A percentile compares a stretch with the other conserved stretches of the same genome.
Evolutionary conservation across 257 asterid genomes (phyloP).

Genomic region (Fraxinus quadrangulata): DNA sequence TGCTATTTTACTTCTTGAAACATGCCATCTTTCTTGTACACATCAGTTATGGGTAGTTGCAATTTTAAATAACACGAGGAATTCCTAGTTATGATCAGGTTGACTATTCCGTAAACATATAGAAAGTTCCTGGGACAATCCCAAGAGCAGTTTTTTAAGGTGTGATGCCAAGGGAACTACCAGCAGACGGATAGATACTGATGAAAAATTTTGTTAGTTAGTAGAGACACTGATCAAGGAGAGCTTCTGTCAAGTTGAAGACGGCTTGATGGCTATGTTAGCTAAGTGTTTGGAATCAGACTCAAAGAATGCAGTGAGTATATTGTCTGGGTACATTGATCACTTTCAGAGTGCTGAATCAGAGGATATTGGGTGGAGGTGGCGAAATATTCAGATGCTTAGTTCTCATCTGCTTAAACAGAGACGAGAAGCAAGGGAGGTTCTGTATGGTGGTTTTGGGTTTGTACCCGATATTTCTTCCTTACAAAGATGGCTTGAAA

Average conservation of each 20-base stretch:
- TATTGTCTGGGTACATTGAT: slow-evolving; percentile 65
- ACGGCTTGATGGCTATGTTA: slow-evolving; percentile 60
- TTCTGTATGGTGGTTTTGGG: slow-evolving; percentile 78
- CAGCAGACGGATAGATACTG: slow-evolving; percentile 26
- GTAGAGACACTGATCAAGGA: slow-evolving; percentile 48
- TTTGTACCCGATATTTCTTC: slow-evolving; percentile 76
- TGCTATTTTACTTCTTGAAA: background rate
- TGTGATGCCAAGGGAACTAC: slow-evolving; percentile 24
- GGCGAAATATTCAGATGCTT: slow-evolving; percentile 98
- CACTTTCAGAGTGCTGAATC: slow-evolving; percentile 64
- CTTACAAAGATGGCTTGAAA: slow-evolving; percentile 82
- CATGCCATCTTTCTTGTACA: slow-evolving; percentile 4
- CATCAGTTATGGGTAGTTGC: slow-evolving; percentile 8
- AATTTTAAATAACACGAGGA: background rate
- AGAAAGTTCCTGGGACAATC: slow-evolving; percentile 20
- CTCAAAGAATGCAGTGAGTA: slow-evolving; percentile 42
- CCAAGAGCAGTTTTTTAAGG: slow-evolving; percentile 38
- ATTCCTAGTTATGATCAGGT: slow-evolving; percentile 39
- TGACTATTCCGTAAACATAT: slow-evolving; percentile 25
- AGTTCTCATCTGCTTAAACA: slow-evolving; percentile 77
- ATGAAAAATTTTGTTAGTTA: slow-evolving; percentile 38
- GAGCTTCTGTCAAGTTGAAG: slow-evolving; percentile 41
- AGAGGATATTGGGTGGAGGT: slow-evolving; percentile 80
- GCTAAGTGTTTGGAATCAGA: slow-evolving; percentile 68
- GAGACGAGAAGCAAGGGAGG: slow-evolving; percentile 55